Evolutionary conservation across 208 protist species (phyloP).

Genomic region (Dictyostelium gargantuum): DNA sequence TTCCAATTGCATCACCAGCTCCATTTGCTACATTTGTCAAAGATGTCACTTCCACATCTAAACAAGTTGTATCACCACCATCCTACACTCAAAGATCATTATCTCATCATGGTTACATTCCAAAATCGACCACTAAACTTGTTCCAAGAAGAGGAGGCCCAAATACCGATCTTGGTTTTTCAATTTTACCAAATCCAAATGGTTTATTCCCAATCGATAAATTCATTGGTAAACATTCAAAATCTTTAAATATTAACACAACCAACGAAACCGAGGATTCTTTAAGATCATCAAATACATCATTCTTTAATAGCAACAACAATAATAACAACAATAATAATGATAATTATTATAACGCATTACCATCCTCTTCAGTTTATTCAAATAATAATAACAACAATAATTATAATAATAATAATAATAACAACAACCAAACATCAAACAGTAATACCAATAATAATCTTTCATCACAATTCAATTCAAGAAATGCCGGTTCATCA

Average conservation of each 20-base stretch:
- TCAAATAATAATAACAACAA: not conserved
- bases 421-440: not conserved
- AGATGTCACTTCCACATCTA: not conserved
- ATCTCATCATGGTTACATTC: slow-evolving; percentile 16
- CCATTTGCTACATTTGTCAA: not conserved
- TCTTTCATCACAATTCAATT: not conserved
- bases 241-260: slow-evolving; percentile 39
- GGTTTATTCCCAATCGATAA: not conserved
- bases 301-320: not conserved
- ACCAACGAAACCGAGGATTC: not conserved
- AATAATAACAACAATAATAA: not conserved
- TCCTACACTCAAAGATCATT: not conserved
- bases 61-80: not conserved
- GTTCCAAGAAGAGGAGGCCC: not conserved
- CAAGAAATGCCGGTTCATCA: not conserved
- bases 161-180: not conserved
- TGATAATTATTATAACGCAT: not conserved
- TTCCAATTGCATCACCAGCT: slow-evolving; percentile 1
- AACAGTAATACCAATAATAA: not conserved
- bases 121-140: slow-evolving; percentile 6
- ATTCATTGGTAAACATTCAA: slow-evolving; percentile 28
- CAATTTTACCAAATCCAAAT: not conserved
- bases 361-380: not conserved
- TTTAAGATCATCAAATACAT: not conserved
- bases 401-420: not conserved